Percentiles rank a stretch among this genome's conserved stretches.
phyloP scores from a whole-genome alignment of 1,284 basidiomycete genomes.

The Apiotrichum gamsii region DNA sequence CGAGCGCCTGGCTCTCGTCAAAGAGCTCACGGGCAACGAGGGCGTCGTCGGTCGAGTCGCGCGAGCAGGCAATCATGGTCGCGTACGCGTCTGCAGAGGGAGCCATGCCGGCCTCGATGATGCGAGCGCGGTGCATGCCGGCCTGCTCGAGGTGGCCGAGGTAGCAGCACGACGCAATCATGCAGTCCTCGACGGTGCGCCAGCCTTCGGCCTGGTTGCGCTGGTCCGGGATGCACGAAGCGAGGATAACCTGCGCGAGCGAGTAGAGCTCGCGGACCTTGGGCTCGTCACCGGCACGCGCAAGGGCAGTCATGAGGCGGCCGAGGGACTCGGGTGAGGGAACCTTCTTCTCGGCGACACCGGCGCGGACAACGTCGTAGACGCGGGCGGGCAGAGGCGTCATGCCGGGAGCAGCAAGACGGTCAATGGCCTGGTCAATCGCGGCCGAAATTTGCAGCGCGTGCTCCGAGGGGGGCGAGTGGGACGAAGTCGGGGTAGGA shows the following conservation, averaged over 20 bases:
- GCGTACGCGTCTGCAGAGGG: constrained; percentile 86
- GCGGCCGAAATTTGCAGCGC: constrained; percentile 12
- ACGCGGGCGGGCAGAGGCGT: constrained; percentile 11
- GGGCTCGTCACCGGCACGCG: constrained; percentile 57
- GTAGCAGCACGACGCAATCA: constrained; percentile 78
- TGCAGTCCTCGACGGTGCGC: constrained; percentile 75
- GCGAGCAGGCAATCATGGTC: constrained; percentile 75
- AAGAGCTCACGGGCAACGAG: constrained; percentile 76
- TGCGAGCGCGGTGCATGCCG: constrained; percentile 69
- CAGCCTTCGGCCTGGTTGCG: constrained; percentile 54
- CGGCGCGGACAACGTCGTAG: constrained; percentile 11
- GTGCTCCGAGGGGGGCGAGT: constrained; percentile 10
- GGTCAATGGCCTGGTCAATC: constrained; percentile 20
- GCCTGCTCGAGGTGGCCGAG: constrained; percentile 71
- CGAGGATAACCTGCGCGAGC: constrained; percentile 61
- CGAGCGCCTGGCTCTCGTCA: constrained; percentile 65
- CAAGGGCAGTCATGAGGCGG: constrained; percentile 62
- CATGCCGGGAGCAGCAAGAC: constrained; percentile 4
- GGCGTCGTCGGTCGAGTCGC: constrained; percentile 90
- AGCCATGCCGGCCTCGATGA: constrained; percentile 67
- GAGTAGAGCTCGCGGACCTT: constrained; percentile 64
- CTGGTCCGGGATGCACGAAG: constrained; percentile 32
- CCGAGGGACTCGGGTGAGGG: constrained; percentile 50
- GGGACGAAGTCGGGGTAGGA: constrained; percentile 7
- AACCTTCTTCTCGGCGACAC: constrained; percentile 20